These are phyloP conservation scores for Bidens hawaiensis DNA, from an alignment of 140 eudicot genomes.

Conservation along the genomic window DNA sequence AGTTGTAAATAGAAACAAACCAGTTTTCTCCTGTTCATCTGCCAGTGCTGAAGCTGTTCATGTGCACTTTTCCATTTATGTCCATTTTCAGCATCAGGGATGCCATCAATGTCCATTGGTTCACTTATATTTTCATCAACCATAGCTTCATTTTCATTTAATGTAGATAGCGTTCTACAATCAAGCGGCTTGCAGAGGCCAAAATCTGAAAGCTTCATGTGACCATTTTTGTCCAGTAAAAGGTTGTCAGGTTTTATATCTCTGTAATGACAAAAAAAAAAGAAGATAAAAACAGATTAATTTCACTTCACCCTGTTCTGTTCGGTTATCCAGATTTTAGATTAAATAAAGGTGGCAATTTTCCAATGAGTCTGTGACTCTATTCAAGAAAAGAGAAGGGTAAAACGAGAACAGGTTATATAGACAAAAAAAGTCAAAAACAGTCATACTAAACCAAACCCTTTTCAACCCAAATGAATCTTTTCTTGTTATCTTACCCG, in stretches of 20 bases:
- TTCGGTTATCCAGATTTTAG: background rate
- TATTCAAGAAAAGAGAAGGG: background rate
- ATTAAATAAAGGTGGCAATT: background rate
- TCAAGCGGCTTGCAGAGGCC: slow-evolving; percentile 99
- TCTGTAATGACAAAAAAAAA: slow-evolving; percentile 42
- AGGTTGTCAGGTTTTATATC: slow-evolving; percentile 99
- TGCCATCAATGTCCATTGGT: slow-evolving; percentile 87
- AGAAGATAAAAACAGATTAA: too few species aligned
- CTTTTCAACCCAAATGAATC: background rate
- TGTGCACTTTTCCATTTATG: slow-evolving; percentile 86
- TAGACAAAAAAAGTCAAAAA: background rate
- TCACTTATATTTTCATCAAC: slow-evolving; percentile 71
- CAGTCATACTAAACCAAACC: background rate
- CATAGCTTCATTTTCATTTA: slow-evolving; percentile 82
- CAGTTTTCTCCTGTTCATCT: slow-evolving; percentile 94
- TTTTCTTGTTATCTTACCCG: background rate
- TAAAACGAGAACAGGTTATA: background rate
- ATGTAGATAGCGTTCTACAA: slow-evolving; percentile 80
- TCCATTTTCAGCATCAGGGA: slow-evolving; percentile 75
- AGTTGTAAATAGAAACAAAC: slow-evolving; percentile 32
- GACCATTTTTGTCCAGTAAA: slow-evolving; percentile 88
- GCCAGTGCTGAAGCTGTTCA: slow-evolving; percentile 99
- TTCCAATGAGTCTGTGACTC: background rate
- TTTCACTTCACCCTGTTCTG: background rate
- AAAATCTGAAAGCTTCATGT: slow-evolving; percentile 98